Evolutionary conservation across 2,329 filamentous ascomycete genomes (phyloP).

Genomic region (Alternaria triticimaculans): DNA sequence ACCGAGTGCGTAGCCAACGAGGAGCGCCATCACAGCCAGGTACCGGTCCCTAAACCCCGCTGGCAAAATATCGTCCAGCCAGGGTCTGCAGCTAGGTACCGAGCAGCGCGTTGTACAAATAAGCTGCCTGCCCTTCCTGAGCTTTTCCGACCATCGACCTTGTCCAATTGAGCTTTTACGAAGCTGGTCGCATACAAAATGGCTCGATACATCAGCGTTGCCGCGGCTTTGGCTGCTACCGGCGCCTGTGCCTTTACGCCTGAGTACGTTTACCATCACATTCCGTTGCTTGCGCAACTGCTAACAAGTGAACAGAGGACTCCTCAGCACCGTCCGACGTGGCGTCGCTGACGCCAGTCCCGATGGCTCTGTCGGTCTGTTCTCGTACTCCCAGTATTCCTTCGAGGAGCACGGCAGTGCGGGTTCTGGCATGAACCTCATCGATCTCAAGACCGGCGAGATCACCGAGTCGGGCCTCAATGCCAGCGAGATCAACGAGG

Average conservation of each 20-base stretch:
- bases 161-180: slow-evolving; percentile 34
- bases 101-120: slow-evolving; percentile 29
- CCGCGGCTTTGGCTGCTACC: slow-evolving; percentile 42
- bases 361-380: slow-evolving; percentile 68
- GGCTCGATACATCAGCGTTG: slow-evolving; percentile 44
- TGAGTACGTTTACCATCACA: slow-evolving; percentile 31
- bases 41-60: slow-evolving; percentile 19
- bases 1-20: slow-evolving; percentile 12
- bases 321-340: slow-evolving; percentile 77
- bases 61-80: slow-evolving; percentile 11
- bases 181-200: slow-evolving; percentile 40
- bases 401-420: slow-evolving; percentile 73
- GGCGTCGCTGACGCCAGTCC: slow-evolving; percentile 71
- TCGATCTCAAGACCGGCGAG: slow-evolving; percentile 43
- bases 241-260: slow-evolving; percentile 44
- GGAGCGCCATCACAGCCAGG: slow-evolving; percentile 12
- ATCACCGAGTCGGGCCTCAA: slow-evolving; percentile 42
- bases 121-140: slow-evolving; percentile 25
- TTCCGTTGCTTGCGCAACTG: background rate
- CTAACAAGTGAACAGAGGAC: slow-evolving; percentile 27
- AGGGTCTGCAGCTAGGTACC: slow-evolving; percentile 1
- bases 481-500: slow-evolving; percentile 42
- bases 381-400: slow-evolving; percentile 76
- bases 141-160: slow-evolving; percentile 26
- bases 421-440: slow-evolving; percentile 56